Base-by-base conservation (phyloP, 371 early-diverging fungal species). In the Mortierella sp. region DNA sequence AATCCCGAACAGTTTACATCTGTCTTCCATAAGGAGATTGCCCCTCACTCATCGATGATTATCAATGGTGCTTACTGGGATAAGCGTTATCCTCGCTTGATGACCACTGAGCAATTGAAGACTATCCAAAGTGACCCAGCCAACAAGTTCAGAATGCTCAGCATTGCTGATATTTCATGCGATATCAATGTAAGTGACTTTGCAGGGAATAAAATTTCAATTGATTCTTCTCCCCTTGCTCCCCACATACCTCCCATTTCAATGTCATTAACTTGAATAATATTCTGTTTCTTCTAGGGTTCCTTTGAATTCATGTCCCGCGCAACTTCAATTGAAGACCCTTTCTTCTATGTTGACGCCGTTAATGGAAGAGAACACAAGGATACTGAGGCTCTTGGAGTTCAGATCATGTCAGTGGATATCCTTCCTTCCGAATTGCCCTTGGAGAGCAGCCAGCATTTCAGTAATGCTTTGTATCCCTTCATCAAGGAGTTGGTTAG, bases 21-120 rank as follows among this genome's bases (percentile, higher is more conserved):
- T 13, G 84, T 89, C 42, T 99, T 98, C 84, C 94, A 96, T 66
- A 89, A 95, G 78, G 89, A 90, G 86, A 91, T 98, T 76, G 97
- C 97, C 1, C 99, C 99, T 0, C 95, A 94, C 76, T 90, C 95
- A 19, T 89, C 93, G 31, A 86, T 95, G 82, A 85, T 98, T n/a
- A 86, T 96, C 59, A 98, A 97, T 64, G 99, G 98, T 17, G 95
- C 95, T 53, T 99, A 96, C 83, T 99, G 99, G 99, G 94, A 96
- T 71, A 68, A 85, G 15, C 83, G 89, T 51, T 97, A 86, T 81
- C 99, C 99, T n/a, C 91, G 97, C 17, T 85, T 98, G 58, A 70
- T 99, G 79, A 96, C 96, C 22, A 94, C 88, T 23, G 86, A 88
- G 51, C 96, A 98, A 63, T 82, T 94, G 26, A 71, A 80, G 15